Conservation (phyloP, 768 basidiomycete species). For the Hypsizygus marmoreus region DNA sequence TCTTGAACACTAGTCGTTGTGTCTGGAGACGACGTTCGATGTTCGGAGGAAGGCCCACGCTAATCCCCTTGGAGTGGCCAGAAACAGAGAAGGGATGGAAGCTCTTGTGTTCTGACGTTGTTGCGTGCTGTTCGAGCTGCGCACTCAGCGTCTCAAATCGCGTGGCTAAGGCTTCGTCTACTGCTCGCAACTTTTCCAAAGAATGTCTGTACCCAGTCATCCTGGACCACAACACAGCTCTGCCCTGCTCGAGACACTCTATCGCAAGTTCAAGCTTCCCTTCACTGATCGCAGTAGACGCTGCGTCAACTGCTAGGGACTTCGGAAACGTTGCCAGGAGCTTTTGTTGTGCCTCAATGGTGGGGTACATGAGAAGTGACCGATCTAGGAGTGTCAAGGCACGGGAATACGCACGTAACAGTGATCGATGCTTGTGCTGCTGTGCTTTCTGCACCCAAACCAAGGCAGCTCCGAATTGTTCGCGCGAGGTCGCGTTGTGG, state of each 20-base stretch:
- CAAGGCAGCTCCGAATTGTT: not conserved
- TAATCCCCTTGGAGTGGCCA: too few relatives aligned
- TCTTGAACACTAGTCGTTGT: slow-evolving; percentile 7
- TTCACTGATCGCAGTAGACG: slow-evolving; percentile 23
- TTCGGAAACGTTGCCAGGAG: not conserved
- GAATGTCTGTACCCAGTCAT: slow-evolving; percentile 9
- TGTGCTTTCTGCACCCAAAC: not conserved
- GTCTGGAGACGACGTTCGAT: not conserved
- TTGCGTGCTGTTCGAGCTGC: slow-evolving; percentile 8
- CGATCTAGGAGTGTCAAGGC: slow-evolving; percentile 9
- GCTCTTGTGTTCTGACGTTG: not conserved
- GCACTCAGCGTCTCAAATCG: slow-evolving; percentile 9
- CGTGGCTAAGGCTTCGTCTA: not conserved
- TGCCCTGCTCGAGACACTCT: slow-evolving; percentile 25
- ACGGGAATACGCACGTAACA: not conserved
- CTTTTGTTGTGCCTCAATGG: slow-evolving; percentile 6
- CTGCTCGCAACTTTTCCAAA: slow-evolving; percentile 5
- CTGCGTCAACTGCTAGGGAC: slow-evolving; percentile 25
- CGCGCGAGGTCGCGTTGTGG: not conserved
- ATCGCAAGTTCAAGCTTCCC: slow-evolving; percentile 20
- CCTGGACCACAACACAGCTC: slow-evolving; percentile 22
- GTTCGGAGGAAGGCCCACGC: not conserved
- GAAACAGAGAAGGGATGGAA: not conserved
- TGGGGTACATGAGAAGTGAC: not conserved
- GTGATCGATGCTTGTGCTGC: not conserved